Evolutionary conservation across 345 rosid genomes (phyloP).

Genomic region (Punica granatum): DNA sequence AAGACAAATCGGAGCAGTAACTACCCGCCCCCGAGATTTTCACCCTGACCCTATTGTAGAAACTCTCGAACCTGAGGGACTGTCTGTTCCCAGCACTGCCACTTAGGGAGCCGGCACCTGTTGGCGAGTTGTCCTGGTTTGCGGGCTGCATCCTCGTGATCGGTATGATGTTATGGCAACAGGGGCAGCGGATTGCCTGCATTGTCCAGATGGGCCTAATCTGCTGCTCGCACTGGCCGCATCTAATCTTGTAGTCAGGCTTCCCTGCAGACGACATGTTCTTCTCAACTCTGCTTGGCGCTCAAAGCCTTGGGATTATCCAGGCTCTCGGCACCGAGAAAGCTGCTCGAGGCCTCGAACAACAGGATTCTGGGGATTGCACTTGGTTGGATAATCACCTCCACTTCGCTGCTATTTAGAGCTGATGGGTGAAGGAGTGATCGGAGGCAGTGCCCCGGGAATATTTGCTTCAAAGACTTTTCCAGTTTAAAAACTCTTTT

Average conservation of each 20-base stretch:
- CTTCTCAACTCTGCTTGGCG: not conserved
- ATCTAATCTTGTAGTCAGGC: slow-evolving; percentile 2
- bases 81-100: not conserved
- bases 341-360: not conserved
- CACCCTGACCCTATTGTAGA: not conserved
- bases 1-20: not conserved
- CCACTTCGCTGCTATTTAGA: not conserved
- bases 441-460: not conserved
- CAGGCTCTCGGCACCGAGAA: not conserved
- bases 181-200: slow-evolving; percentile 10
- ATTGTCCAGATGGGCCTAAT: slow-evolving; percentile 13
- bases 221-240: slow-evolving; percentile 13
- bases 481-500: not conserved
- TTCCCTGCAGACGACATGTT: not conserved
- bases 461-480: not conserved
- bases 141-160: not conserved
- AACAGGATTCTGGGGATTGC: not conserved
- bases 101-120: not conserved
- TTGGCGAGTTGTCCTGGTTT: not conserved
- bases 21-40: not conserved
- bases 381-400: not conserved
- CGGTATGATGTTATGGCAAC: slow-evolving; percentile 5
- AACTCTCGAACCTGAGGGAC: not conserved
- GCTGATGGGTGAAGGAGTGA: not conserved
- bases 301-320: not conserved